Evolutionary conservation across 2,329 filamentous ascomycete species (phyloP).

Genomic region (Volutella citrinella): DNA sequence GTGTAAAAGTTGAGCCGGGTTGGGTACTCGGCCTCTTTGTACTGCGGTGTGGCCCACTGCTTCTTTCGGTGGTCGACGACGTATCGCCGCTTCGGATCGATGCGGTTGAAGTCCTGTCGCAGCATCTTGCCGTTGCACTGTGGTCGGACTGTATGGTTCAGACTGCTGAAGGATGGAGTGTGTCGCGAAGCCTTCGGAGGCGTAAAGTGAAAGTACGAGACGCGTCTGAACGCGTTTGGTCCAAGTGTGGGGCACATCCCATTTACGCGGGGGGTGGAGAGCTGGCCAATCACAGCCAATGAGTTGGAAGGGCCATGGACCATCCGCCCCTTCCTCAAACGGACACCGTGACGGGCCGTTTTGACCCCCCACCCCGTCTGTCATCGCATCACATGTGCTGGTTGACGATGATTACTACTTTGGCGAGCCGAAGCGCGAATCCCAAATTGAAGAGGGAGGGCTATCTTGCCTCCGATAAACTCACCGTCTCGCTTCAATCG

Average conservation of each 20-base stretch:
- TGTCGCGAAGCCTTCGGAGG: no score
- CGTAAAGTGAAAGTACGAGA: conserved; percentile 25
- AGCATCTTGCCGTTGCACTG: conserved; percentile 38
- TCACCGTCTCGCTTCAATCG: no score
- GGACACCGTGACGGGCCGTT: no score
- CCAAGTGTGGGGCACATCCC: conserved; percentile 19
- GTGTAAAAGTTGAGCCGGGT: conserved; percentile 91
- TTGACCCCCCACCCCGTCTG: no score
- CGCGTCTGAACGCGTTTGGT: conserved; percentile 32
- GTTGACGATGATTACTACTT: no score
- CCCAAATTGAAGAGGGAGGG: no score
- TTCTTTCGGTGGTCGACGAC: conserved; percentile 77
- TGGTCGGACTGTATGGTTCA: conserved; percentile 4
- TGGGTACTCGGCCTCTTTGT: conserved; percentile 75
- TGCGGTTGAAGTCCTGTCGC: conserved; percentile 49
- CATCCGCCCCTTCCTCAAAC: no score
- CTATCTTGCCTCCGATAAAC: no score
- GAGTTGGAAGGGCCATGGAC: no score
- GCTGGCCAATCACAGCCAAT: conserved; percentile 13
- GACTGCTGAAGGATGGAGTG: conserved; percentile 10
- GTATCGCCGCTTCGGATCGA: conserved; percentile 71
- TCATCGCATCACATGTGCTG: no score
- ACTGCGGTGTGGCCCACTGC: conserved; percentile 77
- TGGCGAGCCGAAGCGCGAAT: no score
- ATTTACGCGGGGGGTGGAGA: conserved; percentile 15